Conservation (phyloP, 495 filamentous ascomycete species). For the Apiosordaria backusii region DNA sequence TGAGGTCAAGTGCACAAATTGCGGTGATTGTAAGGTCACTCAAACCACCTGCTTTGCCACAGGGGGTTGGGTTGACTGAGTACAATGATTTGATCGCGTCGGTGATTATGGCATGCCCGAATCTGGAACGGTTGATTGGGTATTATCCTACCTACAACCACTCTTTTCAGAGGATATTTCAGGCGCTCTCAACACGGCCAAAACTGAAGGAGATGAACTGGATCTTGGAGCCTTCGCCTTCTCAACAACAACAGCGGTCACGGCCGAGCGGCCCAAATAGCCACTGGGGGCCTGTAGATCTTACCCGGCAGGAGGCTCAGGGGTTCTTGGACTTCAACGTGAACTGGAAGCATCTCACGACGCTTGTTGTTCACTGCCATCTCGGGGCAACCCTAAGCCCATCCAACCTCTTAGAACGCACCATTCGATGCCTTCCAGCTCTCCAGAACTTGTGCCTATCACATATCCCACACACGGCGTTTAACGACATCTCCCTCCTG, state of each 20-base stretch:
- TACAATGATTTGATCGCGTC: slow-evolving; percentile 73
- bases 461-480: slow-evolving; percentile 65
- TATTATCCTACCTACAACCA: slow-evolving; percentile 68
- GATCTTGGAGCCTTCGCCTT: slow-evolving; percentile 54
- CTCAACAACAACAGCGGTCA: slow-evolving; percentile 31
- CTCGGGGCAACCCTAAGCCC: slow-evolving; percentile 61
- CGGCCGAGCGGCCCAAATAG: slow-evolving; percentile 5
- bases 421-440: slow-evolving; percentile 61
- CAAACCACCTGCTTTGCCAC: slow-evolving; percentile 64
- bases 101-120: slow-evolving; percentile 80
- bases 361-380: slow-evolving; percentile 67
- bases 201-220: slow-evolving; percentile 76
- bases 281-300: slow-evolving; percentile 43
- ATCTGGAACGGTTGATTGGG: slow-evolving; percentile 71
- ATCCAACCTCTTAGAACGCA: slow-evolving; percentile 62
- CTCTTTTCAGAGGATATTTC: slow-evolving; percentile 68
- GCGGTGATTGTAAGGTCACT: slow-evolving; percentile 71
- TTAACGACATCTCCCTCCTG: slow-evolving; percentile 65
- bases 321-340: slow-evolving; percentile 67
- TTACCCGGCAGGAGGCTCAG: slow-evolving; percentile 59
- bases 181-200: slow-evolving; percentile 72
- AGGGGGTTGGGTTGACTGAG: slow-evolving; percentile 50
- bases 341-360: slow-evolving; percentile 68
- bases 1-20: slow-evolving; percentile 65
- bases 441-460: slow-evolving; percentile 74